Base-by-base conservation (phyloP, 148 eudicot species). In the Pouteria glomerata region DNA sequence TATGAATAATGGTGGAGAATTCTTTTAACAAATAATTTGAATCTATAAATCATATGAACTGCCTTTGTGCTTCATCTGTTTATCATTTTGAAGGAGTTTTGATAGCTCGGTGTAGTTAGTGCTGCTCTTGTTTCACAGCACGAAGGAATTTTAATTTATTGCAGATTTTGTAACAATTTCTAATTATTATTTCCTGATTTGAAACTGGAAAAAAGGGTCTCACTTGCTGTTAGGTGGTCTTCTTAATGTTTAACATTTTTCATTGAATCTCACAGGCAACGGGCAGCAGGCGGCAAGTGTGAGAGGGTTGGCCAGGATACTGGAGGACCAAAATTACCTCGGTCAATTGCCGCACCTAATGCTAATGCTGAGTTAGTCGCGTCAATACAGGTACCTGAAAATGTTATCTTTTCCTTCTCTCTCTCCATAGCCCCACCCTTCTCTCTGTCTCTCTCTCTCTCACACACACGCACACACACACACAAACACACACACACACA, bases 311-410 rank as follows among this genome's bases (percentile, higher is more conserved):
- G 80, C 47, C 53, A 74, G 66, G 85, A 76, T 66, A 76, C 65
- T 19, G 89, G 81, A 73, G 81, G 81, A 64, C 39, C 73, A 51
- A 83, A 73, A 75, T 83, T 74, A 29, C 60, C 80, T 79, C 82
- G 59, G 76, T 82, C 85, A 59, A 72, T 78, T 66, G 77, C 86
- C 79, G 83, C 83, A 15, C 85, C 82, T 47, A 82, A 85, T 78
- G 84, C 85, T 61, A 85, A 86, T 82, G 88, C 87, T 18, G 84
- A 84, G 72, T 80, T 85, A 65, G 78, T 76, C 44, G 59, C 80
- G 13, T 80, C 94, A 65, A 70, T 82, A 81, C 90, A 87, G 96
- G 98, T 90, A 76, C 27, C 23, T 24, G n/a, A n/a, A n/a, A n/a
- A n/a, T n/a, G n/a, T n/a, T n/a, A n/a, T n/a, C n/a, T n/a, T n/a